Evolutionary conservation across 768 basidiomycete species (phyloP).

Genomic region (Termitomyces titanicus): DNA sequence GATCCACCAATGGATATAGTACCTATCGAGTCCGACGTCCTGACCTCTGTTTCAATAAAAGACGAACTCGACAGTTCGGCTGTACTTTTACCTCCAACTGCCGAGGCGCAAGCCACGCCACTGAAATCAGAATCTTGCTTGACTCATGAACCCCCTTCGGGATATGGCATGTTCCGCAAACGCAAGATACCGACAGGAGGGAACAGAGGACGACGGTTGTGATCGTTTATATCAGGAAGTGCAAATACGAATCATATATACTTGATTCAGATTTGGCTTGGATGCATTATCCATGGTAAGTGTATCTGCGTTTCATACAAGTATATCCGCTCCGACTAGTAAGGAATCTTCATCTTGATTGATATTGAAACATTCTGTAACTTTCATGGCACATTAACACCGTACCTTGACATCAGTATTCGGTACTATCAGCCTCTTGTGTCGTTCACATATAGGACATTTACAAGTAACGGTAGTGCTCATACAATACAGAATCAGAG

Average conservation of each 20-base stretch:
- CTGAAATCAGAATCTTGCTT: not conserved
- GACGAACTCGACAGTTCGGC: not conserved
- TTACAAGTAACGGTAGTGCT: no score
- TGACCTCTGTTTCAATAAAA: not conserved
- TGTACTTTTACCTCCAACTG: not conserved
- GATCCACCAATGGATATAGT: not conserved
- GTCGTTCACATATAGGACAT: not conserved
- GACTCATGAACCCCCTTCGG: not conserved
- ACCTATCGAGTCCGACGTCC: not conserved
- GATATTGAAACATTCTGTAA: not conserved
- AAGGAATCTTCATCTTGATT: not conserved
- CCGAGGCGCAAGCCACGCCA: not conserved
- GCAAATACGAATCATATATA: not conserved
- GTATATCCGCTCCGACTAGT: no score
- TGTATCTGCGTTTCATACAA: not conserved
- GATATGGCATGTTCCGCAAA: constrained; percentile 27
- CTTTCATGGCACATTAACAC: not conserved
- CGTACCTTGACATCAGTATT: not conserved
- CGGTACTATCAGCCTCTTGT: not conserved
- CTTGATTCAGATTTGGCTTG: not conserved
- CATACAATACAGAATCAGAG: no score
- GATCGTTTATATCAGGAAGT: not conserved
- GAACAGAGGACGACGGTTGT: constrained; percentile 16
- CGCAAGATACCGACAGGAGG: constrained; percentile 24
- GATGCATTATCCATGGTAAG: not conserved